These are phyloP conservation scores for Cryptosporidium ubiquitum DNA, from an alignment of 169 alveolate genomes.

Conservation along the genomic window DNA sequence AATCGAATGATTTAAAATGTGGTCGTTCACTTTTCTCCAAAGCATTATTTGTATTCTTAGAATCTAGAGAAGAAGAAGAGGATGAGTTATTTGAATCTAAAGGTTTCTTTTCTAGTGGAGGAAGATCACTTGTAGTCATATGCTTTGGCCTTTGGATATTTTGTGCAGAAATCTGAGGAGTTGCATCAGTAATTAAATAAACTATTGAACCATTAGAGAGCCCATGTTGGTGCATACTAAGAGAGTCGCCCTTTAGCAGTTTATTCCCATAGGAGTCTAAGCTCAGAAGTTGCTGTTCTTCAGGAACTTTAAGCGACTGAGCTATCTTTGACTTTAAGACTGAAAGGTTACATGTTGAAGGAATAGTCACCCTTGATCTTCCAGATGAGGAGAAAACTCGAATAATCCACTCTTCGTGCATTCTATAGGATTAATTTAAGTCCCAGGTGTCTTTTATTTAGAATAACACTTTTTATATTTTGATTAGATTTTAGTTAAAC, in stretches of 20 bases:
- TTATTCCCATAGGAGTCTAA: constrained; percentile 46
- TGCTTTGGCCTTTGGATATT: constrained; percentile 17
- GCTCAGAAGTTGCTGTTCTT: constrained; percentile 48
- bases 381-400: constrained; percentile 66
- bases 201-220: constrained; percentile 53
- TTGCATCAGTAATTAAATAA: constrained; percentile 60
- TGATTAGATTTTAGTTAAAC: neutral
- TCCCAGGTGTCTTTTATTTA: neutral
- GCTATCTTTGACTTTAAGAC: constrained; percentile 55
- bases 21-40: constrained; percentile 73
- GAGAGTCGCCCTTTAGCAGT: constrained; percentile 57
- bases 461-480: neutral
- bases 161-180: constrained; percentile 49
- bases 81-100: neutral
- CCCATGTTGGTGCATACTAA: constrained; percentile 57
- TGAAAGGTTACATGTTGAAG: constrained; percentile 46
- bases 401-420: constrained; percentile 67
- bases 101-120: constrained; percentile 14
- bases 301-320: constrained; percentile 51
- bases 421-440: neutral
- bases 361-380: constrained; percentile 69
- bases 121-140: constrained; percentile 58
- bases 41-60: neutral
- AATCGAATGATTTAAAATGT: constrained; percentile 85
- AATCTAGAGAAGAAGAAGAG: constrained; percentile 17